phyloP scores from a whole-genome alignment of 2,329 filamentous ascomycete species.

The Paraconiothyrium brasiliense region DNA sequence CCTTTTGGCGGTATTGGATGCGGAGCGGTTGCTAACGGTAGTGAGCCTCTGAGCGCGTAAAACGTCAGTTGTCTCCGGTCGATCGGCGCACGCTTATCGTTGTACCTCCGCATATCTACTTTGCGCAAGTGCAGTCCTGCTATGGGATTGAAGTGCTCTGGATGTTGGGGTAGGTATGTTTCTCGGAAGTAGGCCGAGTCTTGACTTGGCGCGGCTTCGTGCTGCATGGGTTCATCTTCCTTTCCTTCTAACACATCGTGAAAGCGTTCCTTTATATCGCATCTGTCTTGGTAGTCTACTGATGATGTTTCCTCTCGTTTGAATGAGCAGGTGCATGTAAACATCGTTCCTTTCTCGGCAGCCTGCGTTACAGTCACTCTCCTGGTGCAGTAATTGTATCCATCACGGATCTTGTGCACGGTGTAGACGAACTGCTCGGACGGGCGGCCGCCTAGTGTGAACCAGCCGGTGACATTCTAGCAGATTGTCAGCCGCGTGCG shows the following conservation, averaged over 20 bases:
- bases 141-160: conserved; percentile 52
- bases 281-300: conserved; percentile 45
- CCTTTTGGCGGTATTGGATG: conserved; percentile 24
- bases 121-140: conserved; percentile 60
- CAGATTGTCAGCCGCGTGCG: background rate
- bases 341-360: conserved; percentile 57
- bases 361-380: conserved; percentile 62
- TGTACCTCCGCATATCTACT: conserved; percentile 62
- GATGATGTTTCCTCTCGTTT: conserved; percentile 55
- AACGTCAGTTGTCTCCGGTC: conserved; percentile 48
- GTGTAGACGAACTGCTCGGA: conserved; percentile 61
- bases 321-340: conserved; percentile 63
- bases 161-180: conserved; percentile 41
- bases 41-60: conserved; percentile 45
- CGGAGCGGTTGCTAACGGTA: conserved; percentile 39
- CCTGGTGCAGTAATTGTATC: conserved; percentile 62
- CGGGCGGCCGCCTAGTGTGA: conserved; percentile 58
- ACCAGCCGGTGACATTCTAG: conserved; percentile 63
- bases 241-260: conserved; percentile 44
- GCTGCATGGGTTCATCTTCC: conserved; percentile 40
- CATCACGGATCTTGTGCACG: conserved; percentile 61
- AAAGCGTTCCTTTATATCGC: conserved; percentile 50
- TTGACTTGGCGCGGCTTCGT: conserved; percentile 29
- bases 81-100: conserved; percentile 48
- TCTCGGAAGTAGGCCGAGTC: conserved; percentile 40